Conservation (phyloP, 2,329 filamentous ascomycete species). For the Pestalotiopsis sp. region DNA sequence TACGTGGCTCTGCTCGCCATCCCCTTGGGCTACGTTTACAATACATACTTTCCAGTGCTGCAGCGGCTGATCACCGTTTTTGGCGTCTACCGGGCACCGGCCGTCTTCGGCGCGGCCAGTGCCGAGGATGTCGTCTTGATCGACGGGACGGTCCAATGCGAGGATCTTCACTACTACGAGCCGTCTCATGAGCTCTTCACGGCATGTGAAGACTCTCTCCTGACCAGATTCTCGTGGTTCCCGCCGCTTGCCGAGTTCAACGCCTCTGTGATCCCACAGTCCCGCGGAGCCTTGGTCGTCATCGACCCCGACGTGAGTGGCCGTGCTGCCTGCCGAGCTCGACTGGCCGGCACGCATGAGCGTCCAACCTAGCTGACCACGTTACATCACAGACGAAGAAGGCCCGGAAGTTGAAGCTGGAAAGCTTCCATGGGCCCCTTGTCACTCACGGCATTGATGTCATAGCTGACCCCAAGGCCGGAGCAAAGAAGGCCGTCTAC, state of each 20-base stretch:
- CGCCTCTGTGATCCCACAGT: conserved; percentile 31
- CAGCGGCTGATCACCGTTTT: conserved; percentile 17
- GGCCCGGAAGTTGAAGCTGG: conserved; percentile 48
- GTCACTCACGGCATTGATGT: conserved; percentile 65
- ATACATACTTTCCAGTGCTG: conserved; percentile 6
- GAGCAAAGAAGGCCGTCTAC: conserved; percentile 48
- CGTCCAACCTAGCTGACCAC: neutral
- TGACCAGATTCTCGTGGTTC: conserved; percentile 53
- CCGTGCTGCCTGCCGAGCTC: conserved; percentile 36
- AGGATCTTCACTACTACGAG: conserved; percentile 61
- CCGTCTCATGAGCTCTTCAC: conserved; percentile 54
- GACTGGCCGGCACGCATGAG: no score
- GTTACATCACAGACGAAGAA: conserved; percentile 42
- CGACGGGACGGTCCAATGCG: conserved; percentile 57
- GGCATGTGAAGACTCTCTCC: conserved; percentile 53
- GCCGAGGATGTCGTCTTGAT: conserved; percentile 42
- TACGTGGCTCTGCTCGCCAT: conserved; percentile 14
- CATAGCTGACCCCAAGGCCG: conserved; percentile 47
- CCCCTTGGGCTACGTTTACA: conserved; percentile 11
- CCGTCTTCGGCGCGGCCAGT: conserved; percentile 23
- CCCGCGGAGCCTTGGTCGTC: conserved; percentile 51
- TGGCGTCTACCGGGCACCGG: conserved; percentile 21
- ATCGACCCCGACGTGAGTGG: conserved; percentile 49
- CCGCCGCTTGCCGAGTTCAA: conserved; percentile 47
- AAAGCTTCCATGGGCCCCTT: conserved; percentile 56